A percentile compares a stretch with the other conserved stretches of the same genome.
phyloP scores from a whole-genome alignment of 2,329 filamentous ascomycete genomes.

The Penicillium sp. region DNA sequence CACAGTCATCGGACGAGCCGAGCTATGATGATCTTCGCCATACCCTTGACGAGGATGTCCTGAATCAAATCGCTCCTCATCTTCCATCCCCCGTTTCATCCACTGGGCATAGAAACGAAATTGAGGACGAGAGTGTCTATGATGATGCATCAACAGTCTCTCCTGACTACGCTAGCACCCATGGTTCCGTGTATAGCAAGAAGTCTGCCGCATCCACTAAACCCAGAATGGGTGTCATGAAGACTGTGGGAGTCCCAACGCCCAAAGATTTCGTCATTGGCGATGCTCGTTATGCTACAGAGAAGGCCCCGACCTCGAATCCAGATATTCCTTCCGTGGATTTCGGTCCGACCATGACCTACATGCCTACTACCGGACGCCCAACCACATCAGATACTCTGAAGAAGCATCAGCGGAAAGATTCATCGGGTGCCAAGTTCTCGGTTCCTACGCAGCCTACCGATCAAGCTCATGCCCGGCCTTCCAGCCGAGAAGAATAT shows the following conservation, averaged over 20 bases:
- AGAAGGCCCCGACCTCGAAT: conserved; percentile 36
- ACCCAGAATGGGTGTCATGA: conserved; percentile 75
- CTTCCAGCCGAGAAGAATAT: conserved; percentile 50
- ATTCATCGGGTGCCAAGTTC: conserved; percentile 33
- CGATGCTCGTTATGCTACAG: conserved; percentile 46
- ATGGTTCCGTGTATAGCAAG: conserved; percentile 51
- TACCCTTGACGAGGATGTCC: conserved; percentile 49
- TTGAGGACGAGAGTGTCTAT: conserved; percentile 50
- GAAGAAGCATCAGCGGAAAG: conserved; percentile 37
- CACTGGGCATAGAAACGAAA: conserved; percentile 6
- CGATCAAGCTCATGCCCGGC: conserved; percentile 38
- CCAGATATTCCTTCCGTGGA: conserved; percentile 71
- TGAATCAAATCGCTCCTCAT: conserved; percentile 49
- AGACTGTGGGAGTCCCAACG: conserved; percentile 65
- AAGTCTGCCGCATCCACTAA: conserved; percentile 47
- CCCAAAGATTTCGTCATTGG: conserved; percentile 47
- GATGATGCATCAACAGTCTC: conserved; percentile 64
- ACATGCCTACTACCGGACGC: conserved; percentile 55
- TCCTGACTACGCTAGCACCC: conserved; percentile 76
- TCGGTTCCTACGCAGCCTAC: conserved; percentile 23
- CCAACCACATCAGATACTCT: conserved; percentile 58
- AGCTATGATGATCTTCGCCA: conserved; percentile 44
- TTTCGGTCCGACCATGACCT: conserved; percentile 80
- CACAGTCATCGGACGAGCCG: conserved; percentile 33
- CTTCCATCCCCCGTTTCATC: conserved; percentile 30